A percentile compares a stretch with the other conserved stretches of the same genome.
Evolutionary conservation across 768 basidiomycete genomes (phyloP).

Genomic region (Cystobasidium tubakii): DNA sequence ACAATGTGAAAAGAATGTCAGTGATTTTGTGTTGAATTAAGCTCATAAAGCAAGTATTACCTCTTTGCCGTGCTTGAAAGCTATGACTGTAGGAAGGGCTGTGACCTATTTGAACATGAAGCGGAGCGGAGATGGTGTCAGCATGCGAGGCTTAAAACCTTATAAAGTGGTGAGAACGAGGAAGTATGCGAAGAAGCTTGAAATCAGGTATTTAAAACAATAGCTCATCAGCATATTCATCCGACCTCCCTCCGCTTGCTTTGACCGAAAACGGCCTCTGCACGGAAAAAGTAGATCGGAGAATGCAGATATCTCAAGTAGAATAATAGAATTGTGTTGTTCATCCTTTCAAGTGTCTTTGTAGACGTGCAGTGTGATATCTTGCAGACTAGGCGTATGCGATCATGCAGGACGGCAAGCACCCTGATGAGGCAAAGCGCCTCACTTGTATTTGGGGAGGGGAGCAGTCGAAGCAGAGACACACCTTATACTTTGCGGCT

Average conservation of each 20-base stretch:
- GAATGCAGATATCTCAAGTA: conserved; percentile 38
- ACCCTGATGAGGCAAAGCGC: too few relatives aligned
- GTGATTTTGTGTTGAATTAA: background rate
- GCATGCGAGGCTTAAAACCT: background rate
- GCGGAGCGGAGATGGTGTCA: background rate
- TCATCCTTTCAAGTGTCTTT: conserved; percentile 18
- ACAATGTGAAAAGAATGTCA: background rate
- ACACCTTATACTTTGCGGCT: conserved; percentile 33
- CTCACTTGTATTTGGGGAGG: too few relatives aligned
- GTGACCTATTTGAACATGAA: conserved; percentile 8
- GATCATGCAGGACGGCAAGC: background rate
- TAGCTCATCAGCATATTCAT: conserved; percentile 1
- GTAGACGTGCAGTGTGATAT: background rate
- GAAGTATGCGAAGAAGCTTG: background rate
- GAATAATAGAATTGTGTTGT: conserved; percentile 18
- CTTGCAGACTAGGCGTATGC: background rate
- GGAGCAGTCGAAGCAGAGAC: background rate
- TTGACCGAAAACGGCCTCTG: background rate
- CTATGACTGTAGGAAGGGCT: conserved; percentile 31
- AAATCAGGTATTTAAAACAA: conserved; percentile 2
- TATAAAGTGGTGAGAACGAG: background rate
- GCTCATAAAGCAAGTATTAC: background rate
- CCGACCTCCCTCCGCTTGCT: background rate
- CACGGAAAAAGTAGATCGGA: background rate
- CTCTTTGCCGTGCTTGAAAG: conserved; percentile 37